Evolutionary conservation across 805 yeast genomes (phyloP).

Genomic region (Kodamaea sagamina): DNA sequence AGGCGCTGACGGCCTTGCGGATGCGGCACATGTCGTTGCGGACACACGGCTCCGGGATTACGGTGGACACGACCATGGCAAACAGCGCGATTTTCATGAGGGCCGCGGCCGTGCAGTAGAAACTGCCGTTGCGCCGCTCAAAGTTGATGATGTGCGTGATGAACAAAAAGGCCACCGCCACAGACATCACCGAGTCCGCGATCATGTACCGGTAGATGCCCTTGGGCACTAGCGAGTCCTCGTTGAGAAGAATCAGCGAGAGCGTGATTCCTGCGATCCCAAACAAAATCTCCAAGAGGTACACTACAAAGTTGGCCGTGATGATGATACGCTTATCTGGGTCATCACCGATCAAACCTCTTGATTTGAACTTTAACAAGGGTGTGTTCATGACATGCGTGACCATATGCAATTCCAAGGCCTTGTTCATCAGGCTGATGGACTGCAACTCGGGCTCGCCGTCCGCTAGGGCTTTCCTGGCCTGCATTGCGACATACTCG

Average conservation of each 20-base stretch:
- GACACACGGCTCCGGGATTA: conserved; percentile 30
- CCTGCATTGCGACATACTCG: conserved; percentile 4
- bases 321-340: conserved; percentile 21
- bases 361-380: conserved; percentile 24
- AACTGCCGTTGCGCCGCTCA: conserved; percentile 42
- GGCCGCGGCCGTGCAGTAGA: conserved; percentile 38
- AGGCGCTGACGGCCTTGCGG: conserved; percentile 38
- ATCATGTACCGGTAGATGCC: conserved; percentile 40
- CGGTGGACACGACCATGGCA: conserved; percentile 27
- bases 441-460: conserved; percentile 15
- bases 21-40: conserved; percentile 26
- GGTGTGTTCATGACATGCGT: conserved; percentile 38
- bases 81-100: conserved; percentile 39
- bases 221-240: conserved; percentile 25
- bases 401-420: conserved; percentile 31
- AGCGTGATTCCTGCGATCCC: conserved; percentile 31
- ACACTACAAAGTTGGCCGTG: conserved; percentile 31
- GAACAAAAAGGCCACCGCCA: conserved; percentile 36
- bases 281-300: conserved; percentile 31
- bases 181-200: conserved; percentile 36
- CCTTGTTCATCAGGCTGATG: conserved; percentile 23
- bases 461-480: not conserved
- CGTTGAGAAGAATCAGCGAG: conserved; percentile 26
- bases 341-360: conserved; percentile 16
- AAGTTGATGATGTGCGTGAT: conserved; percentile 39